Base-by-base conservation (phyloP, 768 basidiomycete genomes). In the Russula compacta region DNA sequence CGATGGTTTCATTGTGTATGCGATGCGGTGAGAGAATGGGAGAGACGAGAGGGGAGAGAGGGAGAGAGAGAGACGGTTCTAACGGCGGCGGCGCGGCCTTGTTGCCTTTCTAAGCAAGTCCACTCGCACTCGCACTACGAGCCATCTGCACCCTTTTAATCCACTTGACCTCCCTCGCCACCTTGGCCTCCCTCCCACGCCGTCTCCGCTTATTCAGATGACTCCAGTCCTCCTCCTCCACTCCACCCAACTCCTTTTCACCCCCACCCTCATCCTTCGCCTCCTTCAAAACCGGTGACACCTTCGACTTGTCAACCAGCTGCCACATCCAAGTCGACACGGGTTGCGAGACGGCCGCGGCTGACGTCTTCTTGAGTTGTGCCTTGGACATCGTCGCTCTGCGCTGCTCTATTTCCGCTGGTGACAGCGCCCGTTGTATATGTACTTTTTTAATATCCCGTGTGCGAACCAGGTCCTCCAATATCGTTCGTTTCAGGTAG, bases 201-300 rank as follows among this genome's bases (percentile, higher is more conserved):
- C 76, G 77, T 64, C 84, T 72, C 58, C 83, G 74, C 66, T 73
- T 79, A 70, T 78, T 87, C 59, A 87, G 70, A 69, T 86, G 83
- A 7, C 76, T 73, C 69, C 76, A 77, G 65, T 87, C 83, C 51
- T 74, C 75, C 5, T 76, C 78, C 6, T 76, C 73, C 6, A 78
- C 77, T 38, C 55, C 56, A 9, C 77, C 76, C 48, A 75, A 70
- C 9, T 63, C 56, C 21, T 43, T 6, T 3, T 55, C 51, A 11
- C 40, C 35, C 59, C 60, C 47, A 24, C 39, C 39, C 59, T 59
- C 3, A 3, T 29, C 53, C 21, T 54, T 44, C 39, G 58, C 40
- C 15, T 29, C 52, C 43, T 55, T 52, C 2, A 52, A 53, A 9
- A 29, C 24, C 24, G 44, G 35, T 0, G 14, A 6, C 5, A 46